A percentile compares a stretch with the other conserved stretches of the same genome.
Conservation (phyloP, 2,329 filamentous ascomycete species). For the Ophiocordyceps camponoti-leonardi region DNA sequence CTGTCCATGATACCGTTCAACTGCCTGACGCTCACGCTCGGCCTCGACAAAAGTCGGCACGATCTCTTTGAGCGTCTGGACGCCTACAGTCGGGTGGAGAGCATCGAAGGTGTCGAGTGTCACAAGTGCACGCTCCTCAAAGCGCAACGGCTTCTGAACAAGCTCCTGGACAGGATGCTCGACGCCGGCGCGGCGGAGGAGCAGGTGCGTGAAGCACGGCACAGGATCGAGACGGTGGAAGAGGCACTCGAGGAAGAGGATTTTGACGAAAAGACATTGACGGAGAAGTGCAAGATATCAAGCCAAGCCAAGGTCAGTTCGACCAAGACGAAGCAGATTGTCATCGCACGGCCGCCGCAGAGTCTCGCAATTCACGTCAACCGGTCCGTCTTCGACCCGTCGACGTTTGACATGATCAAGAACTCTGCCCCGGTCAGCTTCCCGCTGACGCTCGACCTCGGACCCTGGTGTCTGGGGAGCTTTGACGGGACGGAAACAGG, state of each 20-base stretch:
- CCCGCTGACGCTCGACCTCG: conserved; percentile 56
- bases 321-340: conserved; percentile 80
- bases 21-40: conserved; percentile 74
- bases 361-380: conserved; percentile 80
- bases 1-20: conserved; percentile 87
- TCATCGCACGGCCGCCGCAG: conserved; percentile 65
- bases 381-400: conserved; percentile 76
- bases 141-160: conserved; percentile 27
- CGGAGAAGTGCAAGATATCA: conserved; percentile 46
- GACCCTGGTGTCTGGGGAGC: conserved; percentile 70
- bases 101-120: conserved; percentile 81
- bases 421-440: conserved; percentile 70
- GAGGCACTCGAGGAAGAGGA: conserved; percentile 62
- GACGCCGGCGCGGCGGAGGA: conserved; percentile 23
- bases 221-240: conserved; percentile 48
- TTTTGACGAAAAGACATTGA: conserved; percentile 53
- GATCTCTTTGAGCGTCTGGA: conserved; percentile 66
- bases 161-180: conserved; percentile 24
- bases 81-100: conserved; percentile 69
- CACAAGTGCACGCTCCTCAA: conserved; percentile 71
- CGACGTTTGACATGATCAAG: conserved; percentile 63
- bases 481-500: conserved; percentile 7
- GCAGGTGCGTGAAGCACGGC: conserved; percentile 28
- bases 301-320: conserved; percentile 53
- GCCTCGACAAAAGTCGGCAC: conserved; percentile 40